phyloP scores from a whole-genome alignment of 495 filamentous ascomycete species.

The Neurospora sublineolata region DNA sequence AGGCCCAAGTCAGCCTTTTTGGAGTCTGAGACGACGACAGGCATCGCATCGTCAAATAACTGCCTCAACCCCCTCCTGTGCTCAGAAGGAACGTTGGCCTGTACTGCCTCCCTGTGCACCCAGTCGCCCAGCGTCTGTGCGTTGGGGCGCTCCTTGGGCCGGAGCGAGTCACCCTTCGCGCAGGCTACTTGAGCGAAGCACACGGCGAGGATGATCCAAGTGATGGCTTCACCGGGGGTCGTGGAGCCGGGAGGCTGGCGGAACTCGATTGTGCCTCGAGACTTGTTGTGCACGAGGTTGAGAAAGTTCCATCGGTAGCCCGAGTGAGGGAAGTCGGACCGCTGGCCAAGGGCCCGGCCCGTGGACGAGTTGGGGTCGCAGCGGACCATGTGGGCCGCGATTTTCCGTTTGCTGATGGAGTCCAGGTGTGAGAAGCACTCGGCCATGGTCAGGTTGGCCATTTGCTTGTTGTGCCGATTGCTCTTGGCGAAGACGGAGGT shows the following conservation, averaged over 20 bases:
- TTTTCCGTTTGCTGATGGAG: neutral
- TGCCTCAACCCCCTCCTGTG: slow-evolving; percentile 5
- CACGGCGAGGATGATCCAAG: slow-evolving; percentile 19
- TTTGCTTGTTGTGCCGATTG: slow-evolving; percentile 19
- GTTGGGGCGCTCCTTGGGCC: slow-evolving; percentile 3
- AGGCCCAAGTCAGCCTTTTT: slow-evolving; percentile 1
- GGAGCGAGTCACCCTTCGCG: slow-evolving; percentile 4
- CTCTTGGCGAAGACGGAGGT: slow-evolving; percentile 18
- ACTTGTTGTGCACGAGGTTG: neutral
- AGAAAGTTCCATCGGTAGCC: slow-evolving; percentile 20
- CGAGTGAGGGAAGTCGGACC: slow-evolving; percentile 11
- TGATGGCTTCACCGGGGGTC: slow-evolving; percentile 7
- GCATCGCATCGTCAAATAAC: slow-evolving; percentile 11
- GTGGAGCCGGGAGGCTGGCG: slow-evolving; percentile 14
- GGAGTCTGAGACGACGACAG: neutral
- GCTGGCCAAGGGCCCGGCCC: slow-evolving; percentile 7
- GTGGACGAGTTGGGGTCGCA: slow-evolving; percentile 13
- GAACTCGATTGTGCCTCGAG: slow-evolving; percentile 17
- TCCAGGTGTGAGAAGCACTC: slow-evolving; percentile 10
- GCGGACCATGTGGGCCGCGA: slow-evolving; percentile 18
- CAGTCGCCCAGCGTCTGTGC: slow-evolving; percentile 21
- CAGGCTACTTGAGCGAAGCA: slow-evolving; percentile 18
- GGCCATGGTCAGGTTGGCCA: slow-evolving; percentile 1
- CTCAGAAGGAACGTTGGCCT: slow-evolving; percentile 1
- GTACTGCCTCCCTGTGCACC: slow-evolving; percentile 23